Evolutionary conservation across 148 eudicot genomes (phyloP).

Genomic region (Rhododendron vialii): DNA sequence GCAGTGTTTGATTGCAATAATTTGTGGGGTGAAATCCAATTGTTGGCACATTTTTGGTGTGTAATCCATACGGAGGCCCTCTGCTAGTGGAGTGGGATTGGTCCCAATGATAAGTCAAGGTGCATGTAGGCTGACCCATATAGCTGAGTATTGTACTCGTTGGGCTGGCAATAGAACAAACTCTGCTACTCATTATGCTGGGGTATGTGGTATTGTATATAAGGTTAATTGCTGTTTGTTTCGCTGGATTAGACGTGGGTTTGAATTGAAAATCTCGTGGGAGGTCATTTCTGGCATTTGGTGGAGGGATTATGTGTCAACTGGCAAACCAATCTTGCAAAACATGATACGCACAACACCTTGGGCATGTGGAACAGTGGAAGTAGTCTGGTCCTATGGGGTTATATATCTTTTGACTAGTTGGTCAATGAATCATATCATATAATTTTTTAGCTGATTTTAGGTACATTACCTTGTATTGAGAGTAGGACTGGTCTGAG

Average conservation of each 20-base stretch:
- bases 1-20: neutral
- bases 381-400: neutral
- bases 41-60: neutral
- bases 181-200: neutral
- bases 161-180: neutral
- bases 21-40: neutral
- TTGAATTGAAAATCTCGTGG: neutral
- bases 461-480: neutral
- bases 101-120: no score
- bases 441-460: neutral
- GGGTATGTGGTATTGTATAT: neutral
- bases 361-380: neutral
- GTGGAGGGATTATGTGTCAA: neutral
- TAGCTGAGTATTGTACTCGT: no score
- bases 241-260: neutral
- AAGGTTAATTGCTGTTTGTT: neutral
- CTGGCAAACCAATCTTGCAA: neutral
- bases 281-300: neutral
- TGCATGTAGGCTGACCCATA: no score
- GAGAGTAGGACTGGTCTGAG: neutral
- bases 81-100: no score
- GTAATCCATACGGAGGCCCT: neutral
- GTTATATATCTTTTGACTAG: neutral
- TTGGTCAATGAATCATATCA: neutral
- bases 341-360: neutral